Evolutionary conservation across 2,329 filamentous ascomycete species (phyloP), one percentile per base, ranked within the genome.

Genomic region (Sarocladium strictum): DNA sequence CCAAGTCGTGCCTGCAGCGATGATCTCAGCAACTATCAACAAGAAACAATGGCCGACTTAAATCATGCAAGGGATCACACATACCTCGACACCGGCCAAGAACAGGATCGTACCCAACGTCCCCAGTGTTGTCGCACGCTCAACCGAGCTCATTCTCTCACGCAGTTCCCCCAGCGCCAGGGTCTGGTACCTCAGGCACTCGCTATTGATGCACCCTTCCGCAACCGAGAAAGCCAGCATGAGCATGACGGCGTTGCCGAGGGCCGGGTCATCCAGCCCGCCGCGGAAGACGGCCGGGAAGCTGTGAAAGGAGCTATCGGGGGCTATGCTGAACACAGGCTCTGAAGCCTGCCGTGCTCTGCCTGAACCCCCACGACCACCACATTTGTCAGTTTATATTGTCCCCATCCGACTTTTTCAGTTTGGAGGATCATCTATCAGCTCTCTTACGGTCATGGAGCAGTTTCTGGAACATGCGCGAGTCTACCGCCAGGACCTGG

Each of bases 61-160:
- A n/a, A n/a, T n/a, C n/a, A n/a, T n/a, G n/a, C n/a, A n/a, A n/a
- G n/a, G n/a, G 29, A 32, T 21, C 38, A 14, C 21, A 33, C 70
- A 54, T 1, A 74, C 73, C 64, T 75, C 73, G 1, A 74, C 59
- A 1, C 72, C 71, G 11, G 72, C 71, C 0, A 76, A 61, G 0
- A 76, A 61, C 4, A 76, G 17, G 56, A 76, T 76, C 0, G 73
- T 66, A 0, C 70, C 73, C 2, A 76, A 57, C 0, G 71, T 74
- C 3, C 72, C 63, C 52, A 68, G 68, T 0, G 70, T 67, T 12
- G 63, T 58, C 32, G 66, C 64, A 3, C 55, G 56, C 3, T 64
- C 58, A 0, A 55, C 55, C 10, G 56, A 66, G 23, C 53, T 58
- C 60, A 75, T 68, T n/a, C 60, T 69, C 27, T 64, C 29, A 3